phyloP scores from a whole-genome alignment of 106 monocot genomes.

The Dioscorea alata region DNA sequence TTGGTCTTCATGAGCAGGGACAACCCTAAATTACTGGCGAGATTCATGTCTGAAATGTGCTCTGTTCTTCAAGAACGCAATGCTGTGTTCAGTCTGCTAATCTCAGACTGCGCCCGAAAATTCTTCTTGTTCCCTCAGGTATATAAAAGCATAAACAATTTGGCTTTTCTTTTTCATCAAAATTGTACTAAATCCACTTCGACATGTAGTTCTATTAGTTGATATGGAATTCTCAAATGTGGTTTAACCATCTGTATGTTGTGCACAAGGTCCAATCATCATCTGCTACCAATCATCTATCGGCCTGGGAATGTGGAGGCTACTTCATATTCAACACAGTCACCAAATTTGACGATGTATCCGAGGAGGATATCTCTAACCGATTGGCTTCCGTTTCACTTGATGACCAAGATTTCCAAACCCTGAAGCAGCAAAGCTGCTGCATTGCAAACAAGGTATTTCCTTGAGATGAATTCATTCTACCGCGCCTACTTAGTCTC shows the following conservation, averaged over 20 bases:
- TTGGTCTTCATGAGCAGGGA: conserved; percentile 36
- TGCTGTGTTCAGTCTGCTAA: conserved; percentile 44
- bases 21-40: conserved; percentile 20
- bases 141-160: neutral
- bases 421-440: conserved; percentile 39
- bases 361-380: conserved; percentile 27
- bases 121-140: conserved; percentile 84
- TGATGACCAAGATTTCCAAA: conserved; percentile 22
- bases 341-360: conserved; percentile 12
- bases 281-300: conserved; percentile 8
- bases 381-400: conserved; percentile 33
- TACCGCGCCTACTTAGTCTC: no score
- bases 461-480: neutral
- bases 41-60: conserved; percentile 40
- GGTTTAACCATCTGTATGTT: neutral
- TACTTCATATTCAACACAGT: conserved; percentile 35
- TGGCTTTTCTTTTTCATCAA: no score
- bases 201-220: no score
- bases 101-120: conserved; percentile 51
- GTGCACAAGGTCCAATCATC: conserved; percentile 15
- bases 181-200: no score
- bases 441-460: conserved; percentile 3
- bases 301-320: conserved; percentile 53
- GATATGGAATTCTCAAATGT: no score
- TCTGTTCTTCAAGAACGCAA: conserved; percentile 19